Conservation (phyloP, 202 grass and related monocot species). For the Hordeum pubiflorum region DNA sequence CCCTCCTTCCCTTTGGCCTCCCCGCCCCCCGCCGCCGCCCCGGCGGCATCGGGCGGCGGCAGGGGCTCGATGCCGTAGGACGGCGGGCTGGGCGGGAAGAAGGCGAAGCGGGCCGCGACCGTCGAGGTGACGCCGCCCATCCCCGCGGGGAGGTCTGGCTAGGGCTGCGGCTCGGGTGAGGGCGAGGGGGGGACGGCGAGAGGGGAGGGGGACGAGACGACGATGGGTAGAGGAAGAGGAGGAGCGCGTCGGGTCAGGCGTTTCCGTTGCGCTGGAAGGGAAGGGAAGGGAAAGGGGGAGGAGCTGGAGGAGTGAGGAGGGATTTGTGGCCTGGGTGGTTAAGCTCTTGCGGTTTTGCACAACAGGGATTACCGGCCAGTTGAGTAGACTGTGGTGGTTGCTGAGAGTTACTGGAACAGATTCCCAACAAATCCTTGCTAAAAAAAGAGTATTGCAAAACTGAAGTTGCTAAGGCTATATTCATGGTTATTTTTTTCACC, state of each 20-base stretch:
- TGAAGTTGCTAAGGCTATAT: neutral
- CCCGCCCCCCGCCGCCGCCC: neutral
- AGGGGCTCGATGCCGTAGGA: conserved; percentile 49
- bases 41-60: neutral
- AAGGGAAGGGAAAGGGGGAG: neutral
- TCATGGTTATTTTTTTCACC: too few relatives aligned
- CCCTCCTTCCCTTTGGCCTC: neutral
- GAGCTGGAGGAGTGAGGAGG: neutral
- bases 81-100: conserved; percentile 81
- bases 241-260: conserved; percentile 18
- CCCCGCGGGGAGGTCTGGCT: neutral
- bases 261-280: conserved; percentile 19
- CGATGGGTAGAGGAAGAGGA: neutral
- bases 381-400: neutral
- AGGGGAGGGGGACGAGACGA: neutral
- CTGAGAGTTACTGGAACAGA: neutral
- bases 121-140: conserved; percentile 89
- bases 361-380: neutral
- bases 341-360: neutral
- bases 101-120: conserved; percentile 81
- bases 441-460: neutral
- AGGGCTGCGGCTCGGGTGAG: conserved; percentile 26
- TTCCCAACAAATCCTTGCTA: neutral
- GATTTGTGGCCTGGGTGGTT: conserved; percentile 2
- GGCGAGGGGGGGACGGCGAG: neutral